A percentile compares a stretch with the other conserved stretches of the same genome.
phyloP scores from a whole-genome alignment of 2,329 filamentous ascomycete genomes.

The Bipolaris oryzae region DNA sequence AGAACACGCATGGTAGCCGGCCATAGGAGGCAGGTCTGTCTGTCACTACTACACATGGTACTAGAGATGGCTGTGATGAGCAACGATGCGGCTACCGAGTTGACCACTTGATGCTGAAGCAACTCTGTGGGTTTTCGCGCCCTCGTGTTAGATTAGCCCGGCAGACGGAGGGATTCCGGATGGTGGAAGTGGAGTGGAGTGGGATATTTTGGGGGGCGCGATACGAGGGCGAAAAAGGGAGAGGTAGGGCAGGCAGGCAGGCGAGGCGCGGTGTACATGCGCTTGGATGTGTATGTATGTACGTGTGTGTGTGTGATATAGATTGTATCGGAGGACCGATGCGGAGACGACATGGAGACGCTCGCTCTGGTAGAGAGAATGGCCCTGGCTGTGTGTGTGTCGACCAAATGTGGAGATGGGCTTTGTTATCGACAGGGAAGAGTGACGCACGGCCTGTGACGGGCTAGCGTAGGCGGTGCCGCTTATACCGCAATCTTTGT shows the following conservation, averaged over 20 bases:
- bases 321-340: conserved; percentile 13
- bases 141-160: conserved; percentile 17
- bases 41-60: background rate
- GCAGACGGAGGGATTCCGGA: background rate
- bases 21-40: conserved; percentile 13
- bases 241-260: too few relatives aligned
- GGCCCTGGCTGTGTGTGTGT: background rate
- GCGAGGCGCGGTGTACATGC: background rate
- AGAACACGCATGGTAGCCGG: conserved; percentile 36
- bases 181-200: background rate
- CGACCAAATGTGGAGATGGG: conserved; percentile 19
- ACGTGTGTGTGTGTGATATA: background rate
- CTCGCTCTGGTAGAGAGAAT: background rate
- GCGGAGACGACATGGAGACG: background rate
- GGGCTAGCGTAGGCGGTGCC: conserved; percentile 24
- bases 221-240: background rate
- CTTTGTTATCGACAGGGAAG: conserved; percentile 21
- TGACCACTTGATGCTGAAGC: conserved; percentile 21
- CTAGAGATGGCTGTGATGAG: conserved; percentile 33
- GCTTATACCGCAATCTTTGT: conserved; percentile 31
- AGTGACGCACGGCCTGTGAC: conserved; percentile 11
- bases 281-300: background rate
- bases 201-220: background rate
- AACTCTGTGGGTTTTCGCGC: conserved; percentile 21
- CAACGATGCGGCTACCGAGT: conserved; percentile 24